A percentile compares a stretch with the other conserved stretches of the same genome.
Evolutionary conservation across 345 rosid genomes (phyloP).

Genomic region (Melaleuca alternifolia): DNA sequence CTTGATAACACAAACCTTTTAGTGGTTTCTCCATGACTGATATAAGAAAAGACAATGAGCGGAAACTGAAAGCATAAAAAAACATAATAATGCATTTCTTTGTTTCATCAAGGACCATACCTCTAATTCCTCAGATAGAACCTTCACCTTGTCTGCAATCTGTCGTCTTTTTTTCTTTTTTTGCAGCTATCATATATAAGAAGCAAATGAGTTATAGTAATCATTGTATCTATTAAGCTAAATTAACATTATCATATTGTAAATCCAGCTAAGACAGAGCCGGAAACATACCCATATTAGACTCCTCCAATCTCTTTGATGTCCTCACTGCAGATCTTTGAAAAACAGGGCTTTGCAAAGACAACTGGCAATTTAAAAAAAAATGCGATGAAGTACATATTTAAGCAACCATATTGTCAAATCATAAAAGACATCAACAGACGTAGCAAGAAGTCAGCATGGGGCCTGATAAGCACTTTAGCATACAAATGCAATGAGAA

Average conservation of each 20-base stretch:
- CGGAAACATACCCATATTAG: neutral
- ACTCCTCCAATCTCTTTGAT: constrained; percentile 6
- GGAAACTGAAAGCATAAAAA: neutral
- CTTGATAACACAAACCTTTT: neutral
- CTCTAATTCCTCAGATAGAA: constrained; percentile 6
- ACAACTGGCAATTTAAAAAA: neutral
- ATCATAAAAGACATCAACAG: neutral
- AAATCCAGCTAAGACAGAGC: neutral
- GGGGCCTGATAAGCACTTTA: neutral
- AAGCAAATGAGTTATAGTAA: neutral
- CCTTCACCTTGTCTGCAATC: constrained; percentile 9
- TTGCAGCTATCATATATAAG: constrained; percentile 1
- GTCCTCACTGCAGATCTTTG: constrained; percentile 13
- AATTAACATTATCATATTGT: neutral
- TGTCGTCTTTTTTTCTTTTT: constrained; percentile 1
- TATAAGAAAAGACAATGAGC: neutral
- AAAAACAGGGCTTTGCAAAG: constrained; percentile 7
- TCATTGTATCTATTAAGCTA: too few relatives aligned
- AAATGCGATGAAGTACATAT: neutral
- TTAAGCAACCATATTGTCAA: neutral
- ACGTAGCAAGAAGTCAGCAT: neutral
- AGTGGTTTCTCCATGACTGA: neutral
- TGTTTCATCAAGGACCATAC: neutral
- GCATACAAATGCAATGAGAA: neutral
- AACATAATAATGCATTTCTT: neutral